Evolutionary conservation across 2,329 filamentous ascomycete genomes (phyloP).

Genomic region (Ascocoryne sarcoides): DNA sequence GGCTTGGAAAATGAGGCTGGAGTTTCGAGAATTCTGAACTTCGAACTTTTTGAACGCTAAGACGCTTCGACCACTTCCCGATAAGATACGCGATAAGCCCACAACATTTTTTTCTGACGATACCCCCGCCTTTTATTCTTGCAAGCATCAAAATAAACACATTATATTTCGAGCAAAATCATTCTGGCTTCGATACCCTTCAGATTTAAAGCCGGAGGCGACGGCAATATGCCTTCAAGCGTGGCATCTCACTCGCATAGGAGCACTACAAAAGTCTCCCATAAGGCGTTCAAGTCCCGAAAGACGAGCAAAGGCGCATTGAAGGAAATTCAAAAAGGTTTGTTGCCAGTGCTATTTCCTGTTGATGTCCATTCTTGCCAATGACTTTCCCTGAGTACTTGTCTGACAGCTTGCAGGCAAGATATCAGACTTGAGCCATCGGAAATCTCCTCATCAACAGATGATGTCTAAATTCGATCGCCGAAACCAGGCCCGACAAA

Average conservation of each 20-base stretch:
- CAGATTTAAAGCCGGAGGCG: constrained; percentile 72
- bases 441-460: constrained; percentile 90
- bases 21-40: too few relatives aligned
- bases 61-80: constrained; percentile 18
- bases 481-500: constrained; percentile 89
- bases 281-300: constrained; percentile 89
- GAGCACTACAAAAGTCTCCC: constrained; percentile 77
- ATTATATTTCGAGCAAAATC: constrained; percentile 14
- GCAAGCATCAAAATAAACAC: not conserved
- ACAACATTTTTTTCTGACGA: constrained; percentile 13
- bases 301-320: constrained; percentile 83
- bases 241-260: constrained; percentile 73
- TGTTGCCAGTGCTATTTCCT: too few relatives aligned
- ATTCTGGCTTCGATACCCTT: constrained; percentile 68
- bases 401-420: constrained; percentile 50
- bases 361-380: not conserved
- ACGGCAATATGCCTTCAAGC: constrained; percentile 62
- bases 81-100: constrained; percentile 22
- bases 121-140: constrained; percentile 2
- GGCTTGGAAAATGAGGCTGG: too few relatives aligned
- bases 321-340: constrained; percentile 79
- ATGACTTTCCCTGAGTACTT: constrained; percentile 4
- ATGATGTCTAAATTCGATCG: constrained; percentile 96
- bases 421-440: constrained; percentile 60
- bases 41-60: too few relatives aligned